These are phyloP conservation scores for Ceriops zippeliana DNA, from an alignment of 345 rosid genomes.

Conservation along the genomic window DNA sequence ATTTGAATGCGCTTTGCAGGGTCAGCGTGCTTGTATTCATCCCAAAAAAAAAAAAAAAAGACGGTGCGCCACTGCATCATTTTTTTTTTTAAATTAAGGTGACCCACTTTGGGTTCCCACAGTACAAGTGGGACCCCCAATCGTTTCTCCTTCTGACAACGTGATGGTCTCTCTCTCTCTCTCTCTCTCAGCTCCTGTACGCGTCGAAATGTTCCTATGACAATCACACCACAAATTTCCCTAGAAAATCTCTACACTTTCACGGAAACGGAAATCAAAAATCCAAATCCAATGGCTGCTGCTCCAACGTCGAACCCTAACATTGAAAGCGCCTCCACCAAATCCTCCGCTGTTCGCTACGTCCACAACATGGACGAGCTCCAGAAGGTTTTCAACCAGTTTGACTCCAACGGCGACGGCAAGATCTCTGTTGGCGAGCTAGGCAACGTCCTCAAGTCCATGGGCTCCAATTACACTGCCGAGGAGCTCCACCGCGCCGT, in stretches of 20 bases:
- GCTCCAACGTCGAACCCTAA: background rate
- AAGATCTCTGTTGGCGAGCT: conserved; percentile 78
- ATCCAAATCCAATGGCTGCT: background rate
- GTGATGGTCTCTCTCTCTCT: no score
- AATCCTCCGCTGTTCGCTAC: background rate
- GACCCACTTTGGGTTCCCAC: no score
- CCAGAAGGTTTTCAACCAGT: conserved; percentile 62
- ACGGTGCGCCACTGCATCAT: no score
- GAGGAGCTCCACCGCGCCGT: conserved; percentile 53
- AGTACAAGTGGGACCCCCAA: no score
- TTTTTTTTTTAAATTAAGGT: no score
- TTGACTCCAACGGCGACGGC: conserved; percentile 84
- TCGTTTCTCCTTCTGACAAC: no score
- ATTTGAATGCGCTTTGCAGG: no score
- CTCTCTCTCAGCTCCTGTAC: no score
- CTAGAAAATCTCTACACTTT: background rate
- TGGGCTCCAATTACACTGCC: conserved; percentile 48
- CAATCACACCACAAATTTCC: background rate
- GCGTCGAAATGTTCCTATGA: background rate
- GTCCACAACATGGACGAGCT: conserved; percentile 39
- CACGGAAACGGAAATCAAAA: background rate
- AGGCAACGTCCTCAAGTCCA: conserved; percentile 52
- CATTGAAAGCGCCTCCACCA: background rate
- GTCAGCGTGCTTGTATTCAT: no score
- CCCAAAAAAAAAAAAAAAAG: no score